These are phyloP conservation scores for Phialophora expanda DNA, from an alignment of 2,329 filamentous ascomycete species.

Conservation along the genomic window DNA sequence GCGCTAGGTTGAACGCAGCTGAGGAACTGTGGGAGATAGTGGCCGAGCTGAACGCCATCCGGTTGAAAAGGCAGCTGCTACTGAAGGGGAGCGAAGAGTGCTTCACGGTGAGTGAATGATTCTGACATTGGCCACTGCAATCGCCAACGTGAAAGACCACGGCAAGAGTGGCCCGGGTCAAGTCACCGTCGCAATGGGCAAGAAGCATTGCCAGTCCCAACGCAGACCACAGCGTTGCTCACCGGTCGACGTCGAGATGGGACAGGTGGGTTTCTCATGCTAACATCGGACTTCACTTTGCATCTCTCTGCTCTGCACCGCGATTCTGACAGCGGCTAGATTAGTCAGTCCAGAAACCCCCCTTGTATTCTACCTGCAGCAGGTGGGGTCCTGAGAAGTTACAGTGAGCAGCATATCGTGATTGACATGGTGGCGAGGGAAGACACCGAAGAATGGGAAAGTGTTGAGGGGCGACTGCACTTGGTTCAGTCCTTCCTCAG, in stretches of 20 bases:
- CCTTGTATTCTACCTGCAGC: background rate
- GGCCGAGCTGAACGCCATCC: background rate
- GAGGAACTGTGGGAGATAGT: too few species aligned
- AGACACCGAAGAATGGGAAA: background rate
- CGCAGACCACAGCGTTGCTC: background rate
- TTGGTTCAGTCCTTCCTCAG: background rate
- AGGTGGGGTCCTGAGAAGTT: background rate
- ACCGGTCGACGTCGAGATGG: background rate
- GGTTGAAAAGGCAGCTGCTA: background rate
- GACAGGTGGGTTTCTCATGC: background rate
- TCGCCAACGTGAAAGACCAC: background rate
- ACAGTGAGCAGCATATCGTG: background rate
- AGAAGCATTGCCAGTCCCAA: background rate
- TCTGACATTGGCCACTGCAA: background rate
- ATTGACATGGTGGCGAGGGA: background rate
- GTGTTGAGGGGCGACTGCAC: background rate
- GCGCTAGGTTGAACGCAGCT: background rate
- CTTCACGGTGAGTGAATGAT: background rate
- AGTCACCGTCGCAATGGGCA: background rate
- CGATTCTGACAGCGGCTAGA: conserved; percentile 32
- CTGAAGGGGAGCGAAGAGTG: background rate
- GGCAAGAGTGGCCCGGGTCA: background rate
- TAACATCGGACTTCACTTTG: background rate
- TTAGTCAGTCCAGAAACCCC: conserved; percentile 22
- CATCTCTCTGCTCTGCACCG: background rate